Percentiles rank a stretch among this genome's conserved stretches.
These are phyloP conservation scores for Colletotrichum destructivum DNA, from an alignment of 2,329 filamentous ascomycete species.

Conservation along the genomic window DNA sequence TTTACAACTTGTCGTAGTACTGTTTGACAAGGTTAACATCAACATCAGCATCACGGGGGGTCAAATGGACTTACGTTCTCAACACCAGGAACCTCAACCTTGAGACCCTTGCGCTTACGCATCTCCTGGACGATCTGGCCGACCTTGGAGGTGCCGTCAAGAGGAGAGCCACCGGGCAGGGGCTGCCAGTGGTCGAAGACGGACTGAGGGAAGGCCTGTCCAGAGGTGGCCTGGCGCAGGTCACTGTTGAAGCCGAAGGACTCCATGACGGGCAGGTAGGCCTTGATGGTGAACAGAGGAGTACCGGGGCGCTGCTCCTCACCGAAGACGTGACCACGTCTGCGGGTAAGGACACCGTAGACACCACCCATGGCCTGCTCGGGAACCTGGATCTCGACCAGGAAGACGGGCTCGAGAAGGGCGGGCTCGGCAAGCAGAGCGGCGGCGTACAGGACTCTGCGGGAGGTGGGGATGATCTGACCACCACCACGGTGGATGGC, in stretches of 20 bases:
- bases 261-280: slow-evolving; percentile 96
- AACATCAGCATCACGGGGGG: slow-evolving; percentile 31
- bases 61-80: slow-evolving; percentile 84
- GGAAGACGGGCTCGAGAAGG: slow-evolving; percentile 97
- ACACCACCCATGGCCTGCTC: slow-evolving; percentile 99
- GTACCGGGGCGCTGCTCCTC: slow-evolving; percentile 99
- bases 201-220: slow-evolving; percentile 98
- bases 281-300: slow-evolving; percentile 99
- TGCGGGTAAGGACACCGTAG: slow-evolving; percentile 97
- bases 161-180: slow-evolving; percentile 91
- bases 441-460: slow-evolving; percentile 97
- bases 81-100: slow-evolving; percentile 92
- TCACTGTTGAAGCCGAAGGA: slow-evolving; percentile 99
- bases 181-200: slow-evolving; percentile 99
- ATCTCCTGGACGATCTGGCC: slow-evolving; percentile 88
- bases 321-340: slow-evolving; percentile 98
- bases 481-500: slow-evolving; percentile 99
- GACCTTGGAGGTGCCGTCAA: slow-evolving; percentile 86
- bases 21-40: slow-evolving; percentile 56
- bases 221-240: slow-evolving; percentile 92
- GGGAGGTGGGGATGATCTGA: slow-evolving; percentile 97
- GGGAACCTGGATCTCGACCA: slow-evolving; percentile 99
- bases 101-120: slow-evolving; percentile 99
- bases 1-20: slow-evolving; percentile 99
- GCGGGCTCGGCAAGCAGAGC: slow-evolving; percentile 91